Conservation (phyloP, 768 basidiomycete genomes). For the Naganishia vishniacii region DNA sequence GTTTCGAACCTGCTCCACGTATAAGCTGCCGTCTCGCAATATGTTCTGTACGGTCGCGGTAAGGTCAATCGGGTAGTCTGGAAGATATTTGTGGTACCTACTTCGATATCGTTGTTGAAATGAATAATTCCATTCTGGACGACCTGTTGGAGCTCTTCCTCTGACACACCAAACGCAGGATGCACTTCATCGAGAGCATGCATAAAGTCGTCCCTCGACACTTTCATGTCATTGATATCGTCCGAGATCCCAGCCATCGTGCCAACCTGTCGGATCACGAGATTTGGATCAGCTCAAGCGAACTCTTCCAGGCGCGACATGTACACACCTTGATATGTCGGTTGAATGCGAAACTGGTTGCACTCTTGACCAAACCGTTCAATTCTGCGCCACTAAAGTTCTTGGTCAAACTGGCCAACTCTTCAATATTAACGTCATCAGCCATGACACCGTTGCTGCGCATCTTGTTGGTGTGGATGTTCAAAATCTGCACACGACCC, state of each 20-base stretch:
- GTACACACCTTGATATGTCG: constrained; percentile 75
- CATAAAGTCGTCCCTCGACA: constrained; percentile 79
- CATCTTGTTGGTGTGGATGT: constrained; percentile 94
- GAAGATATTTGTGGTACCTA: constrained; percentile 50
- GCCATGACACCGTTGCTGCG: constrained; percentile 85
- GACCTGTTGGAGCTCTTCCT: constrained; percentile 76
- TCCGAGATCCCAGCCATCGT: constrained; percentile 95
- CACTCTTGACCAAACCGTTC: constrained; percentile 90
- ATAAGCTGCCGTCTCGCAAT: constrained; percentile 73
- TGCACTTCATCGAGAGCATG: constrained; percentile 88
- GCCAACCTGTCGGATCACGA: constrained; percentile 56
- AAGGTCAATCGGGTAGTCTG: neutral
- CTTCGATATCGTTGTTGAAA: constrained; percentile 68
- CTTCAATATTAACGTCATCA: constrained; percentile 70
- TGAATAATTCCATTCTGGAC: constrained; percentile 94
- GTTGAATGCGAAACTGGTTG: constrained; percentile 95
- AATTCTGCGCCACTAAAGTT: constrained; percentile 99
- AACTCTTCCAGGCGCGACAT: neutral
- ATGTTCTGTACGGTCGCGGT: constrained; percentile 58
- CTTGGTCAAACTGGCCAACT: constrained; percentile 79
- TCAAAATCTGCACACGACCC: constrained; percentile 87
- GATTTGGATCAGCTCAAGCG: constrained; percentile 10
- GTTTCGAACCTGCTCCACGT: constrained; percentile 88
- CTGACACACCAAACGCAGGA: constrained; percentile 94
- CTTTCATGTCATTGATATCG: constrained; percentile 86